Percentiles rank a stretch among this genome's conserved stretches.
Evolutionary conservation across 768 basidiomycete species (phyloP).

Genomic region (Mycena albidolilacea): DNA sequence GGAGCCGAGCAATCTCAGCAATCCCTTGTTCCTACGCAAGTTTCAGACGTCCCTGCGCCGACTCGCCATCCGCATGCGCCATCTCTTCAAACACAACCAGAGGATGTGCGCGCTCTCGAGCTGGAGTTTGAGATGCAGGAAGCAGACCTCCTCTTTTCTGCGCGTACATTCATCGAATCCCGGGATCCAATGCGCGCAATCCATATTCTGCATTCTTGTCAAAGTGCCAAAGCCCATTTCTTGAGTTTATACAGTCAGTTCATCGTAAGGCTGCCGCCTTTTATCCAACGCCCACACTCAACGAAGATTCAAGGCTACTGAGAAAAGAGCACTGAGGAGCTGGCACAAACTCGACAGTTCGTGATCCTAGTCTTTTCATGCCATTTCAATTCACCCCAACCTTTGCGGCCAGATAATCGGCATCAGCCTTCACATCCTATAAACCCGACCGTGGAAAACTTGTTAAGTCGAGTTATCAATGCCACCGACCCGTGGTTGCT

Average conservation of each 20-base stretch:
- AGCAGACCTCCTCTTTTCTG: slow-evolving; percentile 80
- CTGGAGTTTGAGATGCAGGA: slow-evolving; percentile 71
- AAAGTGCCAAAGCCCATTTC: slow-evolving; percentile 82
- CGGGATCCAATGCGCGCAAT: slow-evolving; percentile 85
- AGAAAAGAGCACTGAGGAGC: slow-evolving; percentile 85
- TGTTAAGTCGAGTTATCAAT: slow-evolving; percentile 73
- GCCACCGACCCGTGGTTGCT: slow-evolving; percentile 85
- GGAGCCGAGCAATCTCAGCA: slow-evolving; percentile 42
- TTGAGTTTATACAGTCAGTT: slow-evolving; percentile 86
- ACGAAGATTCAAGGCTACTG: slow-evolving; percentile 72
- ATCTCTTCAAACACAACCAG: slow-evolving; percentile 47
- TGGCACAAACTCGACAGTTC: slow-evolving; percentile 89
- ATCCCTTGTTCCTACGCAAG: slow-evolving; percentile 40
- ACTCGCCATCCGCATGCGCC: slow-evolving; percentile 57
- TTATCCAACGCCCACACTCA: slow-evolving; percentile 27
- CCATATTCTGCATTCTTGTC: slow-evolving; percentile 74
- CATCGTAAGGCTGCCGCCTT: slow-evolving; percentile 71
- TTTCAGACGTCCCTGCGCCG: slow-evolving; percentile 39
- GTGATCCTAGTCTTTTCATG: slow-evolving; percentile 43
- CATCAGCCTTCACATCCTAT: slow-evolving; percentile 78
- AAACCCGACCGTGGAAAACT: slow-evolving; percentile 68
- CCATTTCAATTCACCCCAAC: slow-evolving; percentile 13
- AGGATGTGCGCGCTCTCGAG: slow-evolving; percentile 55
- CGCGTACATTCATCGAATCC: slow-evolving; percentile 79
- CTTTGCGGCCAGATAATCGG: slow-evolving; percentile 67